phyloP scores from a whole-genome alignment of 140 eudicot genomes.

The Flaveria floridana region DNA sequence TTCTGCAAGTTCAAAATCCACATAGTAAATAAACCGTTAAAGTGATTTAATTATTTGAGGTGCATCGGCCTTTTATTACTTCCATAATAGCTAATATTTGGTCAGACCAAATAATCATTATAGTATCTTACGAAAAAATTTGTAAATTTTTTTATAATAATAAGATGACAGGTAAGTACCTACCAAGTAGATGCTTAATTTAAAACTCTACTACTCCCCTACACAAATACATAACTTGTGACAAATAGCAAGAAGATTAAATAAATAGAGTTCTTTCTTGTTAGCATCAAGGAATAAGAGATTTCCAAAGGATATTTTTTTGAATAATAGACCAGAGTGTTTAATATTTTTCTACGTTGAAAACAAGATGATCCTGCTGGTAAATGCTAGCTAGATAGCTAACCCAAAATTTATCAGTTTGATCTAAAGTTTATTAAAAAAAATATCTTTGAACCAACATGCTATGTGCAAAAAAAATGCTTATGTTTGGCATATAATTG shows the following conservation, averaged over 20 bases:
- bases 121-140: no score
- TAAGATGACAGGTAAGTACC: no score
- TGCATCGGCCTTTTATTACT: no score
- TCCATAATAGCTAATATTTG: no score
- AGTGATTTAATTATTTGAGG: neutral
- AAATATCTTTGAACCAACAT: neutral
- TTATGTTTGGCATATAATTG: neutral
- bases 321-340: neutral
- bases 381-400: conserved; percentile 3
- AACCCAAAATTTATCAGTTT: neutral
- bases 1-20: neutral
- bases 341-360: neutral
- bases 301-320: neutral
- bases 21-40: neutral
- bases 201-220: neutral
- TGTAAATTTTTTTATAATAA: no score
- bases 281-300: neutral
- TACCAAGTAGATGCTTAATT: no score
- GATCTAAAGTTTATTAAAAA: neutral
- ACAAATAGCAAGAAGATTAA: neutral
- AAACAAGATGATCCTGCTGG: neutral
- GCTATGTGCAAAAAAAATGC: neutral
- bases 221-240: neutral
- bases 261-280: neutral
- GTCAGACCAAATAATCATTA: no score